Evolutionary conservation across 805 yeast genomes (phyloP).

Genomic region (Metschnikowia dekortorum): DNA sequence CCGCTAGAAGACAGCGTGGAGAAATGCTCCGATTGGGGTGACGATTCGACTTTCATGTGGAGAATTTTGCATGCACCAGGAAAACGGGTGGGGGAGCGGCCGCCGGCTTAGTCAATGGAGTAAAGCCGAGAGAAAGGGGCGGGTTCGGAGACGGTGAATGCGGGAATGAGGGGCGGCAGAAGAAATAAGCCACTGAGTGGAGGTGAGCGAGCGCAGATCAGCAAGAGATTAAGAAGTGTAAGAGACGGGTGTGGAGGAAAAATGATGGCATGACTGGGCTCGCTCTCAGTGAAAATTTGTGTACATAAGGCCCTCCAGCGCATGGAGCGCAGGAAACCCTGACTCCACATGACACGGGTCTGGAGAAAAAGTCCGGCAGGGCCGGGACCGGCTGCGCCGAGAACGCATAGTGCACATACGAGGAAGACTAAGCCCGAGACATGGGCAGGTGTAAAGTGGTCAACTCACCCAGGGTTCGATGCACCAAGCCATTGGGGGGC

Average conservation of each 20-base stretch:
- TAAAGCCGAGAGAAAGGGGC: not conserved
- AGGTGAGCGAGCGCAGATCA: not conserved
- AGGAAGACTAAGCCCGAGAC: too few relatives aligned
- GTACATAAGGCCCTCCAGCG: not conserved
- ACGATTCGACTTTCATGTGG: not conserved
- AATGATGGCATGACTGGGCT: not conserved
- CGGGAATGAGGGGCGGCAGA: not conserved
- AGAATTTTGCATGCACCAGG: not conserved
- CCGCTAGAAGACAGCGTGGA: constrained; percentile 9
- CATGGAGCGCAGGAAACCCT: constrained; percentile 3
- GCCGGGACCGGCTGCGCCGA: not conserved
- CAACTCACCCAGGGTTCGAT: not conserved
- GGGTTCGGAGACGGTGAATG: not conserved
- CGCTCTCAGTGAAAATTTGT: constrained; percentile 2
- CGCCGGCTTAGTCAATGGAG: not conserved
- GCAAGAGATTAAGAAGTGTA: not conserved
- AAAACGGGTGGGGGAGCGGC: not conserved
- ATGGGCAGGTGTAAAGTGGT: not conserved
- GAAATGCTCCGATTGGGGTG: constrained; percentile 1
- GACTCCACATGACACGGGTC: not conserved
- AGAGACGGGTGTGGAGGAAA: constrained; percentile 3
- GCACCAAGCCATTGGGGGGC: not conserved
- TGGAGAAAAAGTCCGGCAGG: constrained; percentile 3
- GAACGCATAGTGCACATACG: not conserved
- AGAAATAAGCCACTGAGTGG: not conserved